Evolutionary conservation across 805 yeast species (phyloP).

Genomic region (Starmerella powellii): DNA sequence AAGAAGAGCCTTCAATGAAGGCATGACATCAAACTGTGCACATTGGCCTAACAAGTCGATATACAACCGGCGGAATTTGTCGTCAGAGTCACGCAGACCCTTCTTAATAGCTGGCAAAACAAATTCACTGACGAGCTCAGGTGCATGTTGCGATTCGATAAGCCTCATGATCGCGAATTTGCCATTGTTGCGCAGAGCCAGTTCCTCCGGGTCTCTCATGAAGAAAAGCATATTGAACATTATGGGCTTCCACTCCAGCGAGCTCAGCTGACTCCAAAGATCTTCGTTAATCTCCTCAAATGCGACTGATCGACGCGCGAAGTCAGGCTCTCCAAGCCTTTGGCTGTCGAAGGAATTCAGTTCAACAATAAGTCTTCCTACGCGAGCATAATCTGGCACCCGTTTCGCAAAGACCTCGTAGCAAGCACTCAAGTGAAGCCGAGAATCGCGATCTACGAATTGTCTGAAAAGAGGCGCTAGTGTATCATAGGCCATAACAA

Average conservation of each 20-base stretch:
- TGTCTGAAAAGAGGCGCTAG: conserved; percentile 48
- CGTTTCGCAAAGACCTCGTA: conserved; percentile 44
- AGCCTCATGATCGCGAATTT: conserved; percentile 50
- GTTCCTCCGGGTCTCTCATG: conserved; percentile 66
- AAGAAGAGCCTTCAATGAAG: conserved; percentile 37
- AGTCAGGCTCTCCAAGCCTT: conserved; percentile 65
- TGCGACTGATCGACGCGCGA: conserved; percentile 57
- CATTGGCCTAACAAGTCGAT: conserved; percentile 53
- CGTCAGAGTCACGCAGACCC: conserved; percentile 53
- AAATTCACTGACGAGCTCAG: conserved; percentile 36
- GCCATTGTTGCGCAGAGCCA: conserved; percentile 70
- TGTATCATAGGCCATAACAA: conserved; percentile 32
- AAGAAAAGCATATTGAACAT: conserved; percentile 55
- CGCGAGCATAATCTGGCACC: conserved; percentile 34
- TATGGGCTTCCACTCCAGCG: conserved; percentile 68
- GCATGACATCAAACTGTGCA: conserved; percentile 30
- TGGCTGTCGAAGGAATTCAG: conserved; percentile 56
- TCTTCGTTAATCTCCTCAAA: conserved; percentile 53
- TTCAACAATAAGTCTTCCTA: conserved; percentile 45
- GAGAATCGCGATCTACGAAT: conserved; percentile 48
- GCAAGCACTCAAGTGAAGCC: conserved; percentile 49
- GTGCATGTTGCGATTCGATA: conserved; percentile 35
- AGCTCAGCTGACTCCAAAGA: conserved; percentile 34
- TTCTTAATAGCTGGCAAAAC: conserved; percentile 53
- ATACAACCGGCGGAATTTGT: conserved; percentile 59